Evolutionary conservation across 2,329 filamentous ascomycete genomes (phyloP).

Genomic region (Microcyclospora tardicrescens): DNA sequence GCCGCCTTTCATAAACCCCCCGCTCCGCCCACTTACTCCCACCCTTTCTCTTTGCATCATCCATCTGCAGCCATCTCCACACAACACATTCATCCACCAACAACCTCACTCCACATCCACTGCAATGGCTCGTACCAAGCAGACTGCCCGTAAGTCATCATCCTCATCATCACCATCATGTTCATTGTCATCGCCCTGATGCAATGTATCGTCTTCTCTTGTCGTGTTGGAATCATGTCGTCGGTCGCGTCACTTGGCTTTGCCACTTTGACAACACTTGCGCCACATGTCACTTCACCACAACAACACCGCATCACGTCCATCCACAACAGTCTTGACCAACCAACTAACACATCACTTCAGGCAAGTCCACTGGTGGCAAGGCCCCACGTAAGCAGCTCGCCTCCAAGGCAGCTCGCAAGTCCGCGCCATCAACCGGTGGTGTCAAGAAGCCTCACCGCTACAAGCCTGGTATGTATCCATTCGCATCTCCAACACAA

Average conservation of each 20-base stretch:
- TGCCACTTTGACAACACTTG: constrained; percentile 6
- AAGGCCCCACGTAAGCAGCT: constrained; percentile 85
- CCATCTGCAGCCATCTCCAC: constrained; percentile 5
- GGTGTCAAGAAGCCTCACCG: constrained; percentile 45
- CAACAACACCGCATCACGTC: constrained; percentile 6
- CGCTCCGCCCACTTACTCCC: constrained; percentile 6
- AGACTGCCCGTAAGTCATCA: constrained; percentile 40
- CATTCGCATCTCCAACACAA: constrained; percentile 5
- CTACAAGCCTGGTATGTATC: constrained; percentile 37
- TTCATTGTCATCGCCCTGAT: background rate
- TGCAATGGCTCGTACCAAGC: constrained; percentile 43
- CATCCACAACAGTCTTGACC: constrained; percentile 4
- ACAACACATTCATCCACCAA: constrained; percentile 6
- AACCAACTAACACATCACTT: constrained; percentile 22
- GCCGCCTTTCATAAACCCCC: constrained; percentile 1
- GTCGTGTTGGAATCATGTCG: background rate
- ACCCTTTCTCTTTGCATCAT: constrained; percentile 9
- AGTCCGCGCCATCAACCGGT: constrained; percentile 92
- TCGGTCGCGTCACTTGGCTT: constrained; percentile 2
- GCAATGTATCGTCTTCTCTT: background rate
- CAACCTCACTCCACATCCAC: constrained; percentile 13
- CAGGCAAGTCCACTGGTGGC: constrained; percentile 63
- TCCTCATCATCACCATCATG: constrained; percentile 9
- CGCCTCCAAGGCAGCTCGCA: constrained; percentile 97
- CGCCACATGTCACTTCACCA: constrained; percentile 3